phyloP scores from a whole-genome alignment of 2,329 filamentous ascomycete genomes.

The Calycina marina region DNA sequence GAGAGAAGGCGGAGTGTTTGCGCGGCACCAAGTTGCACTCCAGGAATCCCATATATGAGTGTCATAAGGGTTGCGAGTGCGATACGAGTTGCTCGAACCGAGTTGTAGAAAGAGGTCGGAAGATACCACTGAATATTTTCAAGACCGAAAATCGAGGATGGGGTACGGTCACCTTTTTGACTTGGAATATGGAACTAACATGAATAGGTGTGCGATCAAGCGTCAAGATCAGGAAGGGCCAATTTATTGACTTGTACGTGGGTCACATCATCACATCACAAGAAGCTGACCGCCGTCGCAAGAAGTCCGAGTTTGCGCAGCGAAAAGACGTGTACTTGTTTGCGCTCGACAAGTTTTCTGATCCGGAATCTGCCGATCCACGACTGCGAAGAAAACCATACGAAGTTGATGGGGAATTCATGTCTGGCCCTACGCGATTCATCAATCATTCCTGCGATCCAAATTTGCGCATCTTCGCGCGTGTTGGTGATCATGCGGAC shows the following conservation, averaged over 20 bases:
- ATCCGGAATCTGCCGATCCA: conserved; percentile 38
- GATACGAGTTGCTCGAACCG: conserved; percentile 52
- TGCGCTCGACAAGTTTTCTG: conserved; percentile 65
- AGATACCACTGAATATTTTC: conserved; percentile 62
- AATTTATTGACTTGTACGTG: conserved; percentile 69
- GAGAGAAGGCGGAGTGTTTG: conserved; percentile 36
- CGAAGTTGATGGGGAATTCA: conserved; percentile 58
- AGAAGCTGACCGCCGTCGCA: conserved; percentile 52
- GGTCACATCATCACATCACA: conserved; percentile 51
- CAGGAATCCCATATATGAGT: conserved; percentile 61
- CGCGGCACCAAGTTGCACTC: conserved; percentile 36
- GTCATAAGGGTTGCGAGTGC: conserved; percentile 58
- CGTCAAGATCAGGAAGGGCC: conserved; percentile 50
- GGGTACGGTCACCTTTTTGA: conserved; percentile 34
- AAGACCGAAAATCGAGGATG: conserved; percentile 61
- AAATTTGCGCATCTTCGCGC: conserved; percentile 65
- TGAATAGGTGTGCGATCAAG: conserved; percentile 45
- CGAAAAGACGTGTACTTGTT: conserved; percentile 71
- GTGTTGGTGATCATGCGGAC: conserved; percentile 64
- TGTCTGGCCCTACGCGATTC: conserved; percentile 65
- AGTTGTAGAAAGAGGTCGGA: conserved; percentile 60
- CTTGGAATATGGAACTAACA: conserved; percentile 7
- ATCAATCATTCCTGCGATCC: conserved; percentile 75
- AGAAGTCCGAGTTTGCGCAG: conserved; percentile 35
- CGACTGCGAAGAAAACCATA: conserved; percentile 40